These are phyloP conservation scores for Microbotryomycetes sp. DNA, from an alignment of 1,284 basidiomycete species.

Conservation along the genomic window DNA sequence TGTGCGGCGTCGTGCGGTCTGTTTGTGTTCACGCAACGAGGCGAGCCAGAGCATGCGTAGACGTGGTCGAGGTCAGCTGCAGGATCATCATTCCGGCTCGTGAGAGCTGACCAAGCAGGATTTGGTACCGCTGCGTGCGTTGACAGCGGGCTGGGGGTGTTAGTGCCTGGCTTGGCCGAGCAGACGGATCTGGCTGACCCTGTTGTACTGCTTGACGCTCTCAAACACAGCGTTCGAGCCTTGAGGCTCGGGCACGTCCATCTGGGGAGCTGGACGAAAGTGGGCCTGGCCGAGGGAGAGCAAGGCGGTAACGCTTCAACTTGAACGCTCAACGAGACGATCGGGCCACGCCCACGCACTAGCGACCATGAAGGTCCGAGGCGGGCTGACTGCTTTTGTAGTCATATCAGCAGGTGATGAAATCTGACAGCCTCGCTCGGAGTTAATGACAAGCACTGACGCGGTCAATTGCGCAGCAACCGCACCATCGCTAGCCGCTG, in stretches of 20 bases:
- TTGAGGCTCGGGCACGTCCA: not conserved
- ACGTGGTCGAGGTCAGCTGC: not conserved
- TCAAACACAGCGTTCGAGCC: not conserved
- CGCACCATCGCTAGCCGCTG: too few species aligned
- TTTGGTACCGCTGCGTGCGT: constrained; percentile 17
- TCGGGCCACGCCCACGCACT: too few species aligned
- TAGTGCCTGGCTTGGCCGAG: not conserved
- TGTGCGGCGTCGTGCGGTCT: constrained; percentile 86
- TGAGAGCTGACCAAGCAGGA: constrained; percentile 13
- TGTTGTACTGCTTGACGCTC: not conserved
- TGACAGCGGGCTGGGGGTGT: not conserved
- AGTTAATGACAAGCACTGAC: too few species aligned
- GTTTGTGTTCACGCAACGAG: not conserved
- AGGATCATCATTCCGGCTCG: not conserved
- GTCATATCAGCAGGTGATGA: too few species aligned
- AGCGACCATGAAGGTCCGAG: too few species aligned
- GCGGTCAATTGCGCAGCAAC: too few species aligned
- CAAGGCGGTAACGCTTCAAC: too few species aligned
- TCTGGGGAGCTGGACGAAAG: not conserved
- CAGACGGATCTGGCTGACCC: not conserved
- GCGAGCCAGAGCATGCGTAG: not conserved
- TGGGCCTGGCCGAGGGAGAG: too few species aligned
- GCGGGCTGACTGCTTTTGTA: too few species aligned
- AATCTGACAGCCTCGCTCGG: too few species aligned
- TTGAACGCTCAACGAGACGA: too few species aligned